Percentiles rank a stretch among this genome's conserved stretches.
These are phyloP conservation scores for Chrysosporium keratinophilum DNA, from an alignment of 2,329 filamentous ascomycete genomes.

Conservation along the genomic window DNA sequence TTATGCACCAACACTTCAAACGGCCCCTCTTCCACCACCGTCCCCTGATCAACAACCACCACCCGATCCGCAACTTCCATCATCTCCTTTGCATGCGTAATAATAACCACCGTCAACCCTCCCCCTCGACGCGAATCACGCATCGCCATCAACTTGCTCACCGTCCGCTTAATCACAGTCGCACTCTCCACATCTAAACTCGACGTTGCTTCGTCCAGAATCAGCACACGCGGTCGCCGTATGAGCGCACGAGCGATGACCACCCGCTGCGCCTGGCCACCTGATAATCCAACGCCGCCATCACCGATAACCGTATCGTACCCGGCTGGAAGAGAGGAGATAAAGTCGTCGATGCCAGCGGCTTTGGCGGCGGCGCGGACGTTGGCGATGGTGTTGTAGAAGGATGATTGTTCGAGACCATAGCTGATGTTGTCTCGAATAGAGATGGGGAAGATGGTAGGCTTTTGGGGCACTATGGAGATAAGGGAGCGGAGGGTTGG, in stretches of 20 bases:
- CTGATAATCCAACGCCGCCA: conserved; percentile 61
- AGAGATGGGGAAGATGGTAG: conserved; percentile 48
- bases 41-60: conserved; percentile 59
- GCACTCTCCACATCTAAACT: conserved; percentile 64
- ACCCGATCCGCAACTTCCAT: conserved; percentile 69
- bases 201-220: conserved; percentile 81
- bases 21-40: conserved; percentile 56
- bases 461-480: conserved; percentile 51
- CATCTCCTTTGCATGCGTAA: conserved; percentile 77
- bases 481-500: conserved; percentile 50
- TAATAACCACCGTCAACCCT: conserved; percentile 61
- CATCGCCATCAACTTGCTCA: conserved; percentile 43
- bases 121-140: conserved; percentile 20
- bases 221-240: conserved; percentile 58
- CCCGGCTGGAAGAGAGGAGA: conserved; percentile 57
- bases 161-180: conserved; percentile 51
- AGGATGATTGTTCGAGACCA: conserved; percentile 49
- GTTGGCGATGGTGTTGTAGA: conserved; percentile 38
- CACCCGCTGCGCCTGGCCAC: conserved; percentile 73
- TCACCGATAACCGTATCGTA: conserved; percentile 68
- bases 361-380: conserved; percentile 49
- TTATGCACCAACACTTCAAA: conserved; percentile 50
- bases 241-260: conserved; percentile 71
- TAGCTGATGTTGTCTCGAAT: conserved; percentile 57
- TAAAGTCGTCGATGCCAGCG: conserved; percentile 61